phyloP scores from a whole-genome alignment of 495 filamentous ascomycete species.

The Neurospora discreta region DNA sequence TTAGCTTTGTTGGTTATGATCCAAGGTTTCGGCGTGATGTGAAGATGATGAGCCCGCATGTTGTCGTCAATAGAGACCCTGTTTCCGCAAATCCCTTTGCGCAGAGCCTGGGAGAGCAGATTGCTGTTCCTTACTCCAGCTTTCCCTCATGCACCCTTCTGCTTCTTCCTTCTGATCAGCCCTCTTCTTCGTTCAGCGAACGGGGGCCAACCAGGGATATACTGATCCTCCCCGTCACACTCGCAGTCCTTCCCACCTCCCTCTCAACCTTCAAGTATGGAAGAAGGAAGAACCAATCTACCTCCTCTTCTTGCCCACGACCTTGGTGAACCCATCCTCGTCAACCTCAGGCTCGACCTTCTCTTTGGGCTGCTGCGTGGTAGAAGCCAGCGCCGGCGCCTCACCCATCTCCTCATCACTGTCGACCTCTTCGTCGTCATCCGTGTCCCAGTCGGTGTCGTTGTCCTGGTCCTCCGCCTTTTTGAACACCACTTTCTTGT shows the following conservation, averaged over 20 bases:
- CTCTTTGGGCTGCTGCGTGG: slow-evolving; percentile 35
- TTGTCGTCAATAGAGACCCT: not conserved
- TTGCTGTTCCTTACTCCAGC: not conserved
- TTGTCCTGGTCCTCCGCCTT: slow-evolving; percentile 48
- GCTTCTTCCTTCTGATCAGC: not conserved
- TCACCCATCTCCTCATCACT: slow-evolving; percentile 57
- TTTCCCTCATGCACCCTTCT: not conserved
- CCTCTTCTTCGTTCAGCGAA: not conserved
- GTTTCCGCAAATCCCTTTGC: not conserved
- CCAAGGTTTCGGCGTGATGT: not conserved
- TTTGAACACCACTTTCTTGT: slow-evolving; percentile 45
- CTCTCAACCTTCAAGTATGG: not conserved
- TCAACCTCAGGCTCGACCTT: slow-evolving; percentile 69
- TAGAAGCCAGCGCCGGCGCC: slow-evolving; percentile 48
- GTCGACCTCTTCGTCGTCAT: slow-evolving; percentile 32
- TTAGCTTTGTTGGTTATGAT: slow-evolving; percentile 1
- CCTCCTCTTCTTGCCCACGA: slow-evolving; percentile 60
- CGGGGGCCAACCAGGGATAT: not conserved
- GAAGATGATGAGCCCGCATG: not conserved
- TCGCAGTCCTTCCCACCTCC: not conserved
- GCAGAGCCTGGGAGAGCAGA: not conserved
- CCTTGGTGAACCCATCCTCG: slow-evolving; percentile 91
- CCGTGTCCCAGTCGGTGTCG: slow-evolving; percentile 46
- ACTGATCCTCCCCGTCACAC: not conserved
- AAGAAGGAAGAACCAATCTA: slow-evolving; percentile 5